Evolutionary conservation across 345 rosid species (phyloP), one percentile per base, ranked within the genome.

Genomic region (Triadica sebifera): DNA sequence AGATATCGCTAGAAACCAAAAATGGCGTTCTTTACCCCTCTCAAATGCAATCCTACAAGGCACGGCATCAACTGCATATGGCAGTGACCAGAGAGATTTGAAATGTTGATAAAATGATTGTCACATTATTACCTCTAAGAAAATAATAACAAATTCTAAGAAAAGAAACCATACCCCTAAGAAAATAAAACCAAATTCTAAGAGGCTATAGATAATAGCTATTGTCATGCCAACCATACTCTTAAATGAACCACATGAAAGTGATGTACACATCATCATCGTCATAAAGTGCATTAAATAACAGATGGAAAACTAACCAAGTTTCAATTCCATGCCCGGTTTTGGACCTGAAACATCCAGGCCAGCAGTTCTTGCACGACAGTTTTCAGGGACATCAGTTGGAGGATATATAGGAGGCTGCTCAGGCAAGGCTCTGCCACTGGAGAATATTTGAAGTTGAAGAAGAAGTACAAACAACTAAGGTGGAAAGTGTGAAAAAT

Each of bases 31-130:
- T 81, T 87, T 93, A 60, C 93, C 97, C 87, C 91, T 90, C 83
- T 93, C 98, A 74, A 96, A 96, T 75, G 98, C 94, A 80, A 93
- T 90, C 84, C 95, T 83, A 81, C 99, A 93, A 39, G 93, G 90
- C 80, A 96, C 81, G 15, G 95, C 89, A 87, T 87, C 93, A 82
- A 85, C 99, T 96, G 91, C 90, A 85, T 73, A 85, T 29, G 43
- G 71, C 64, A 70, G 67, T 47, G 70, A 82, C 41, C 79, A 72
- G 77, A 76, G 73, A 59, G 71, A 72, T 56, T 66, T 63, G 76
- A 73, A 63, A 61, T 25, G 17, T 57, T 57, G 58, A 64, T 65
- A 12, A 41, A 47, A 66, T 49, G 59, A 76, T 51, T 68, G 72
- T 63, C 59, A 25, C 15, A 50, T 37, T 8, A 37, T 45, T 29